phyloP scores from a whole-genome alignment of 495 filamentous ascomycete genomes.

The Aspergillus diversus region DNA sequence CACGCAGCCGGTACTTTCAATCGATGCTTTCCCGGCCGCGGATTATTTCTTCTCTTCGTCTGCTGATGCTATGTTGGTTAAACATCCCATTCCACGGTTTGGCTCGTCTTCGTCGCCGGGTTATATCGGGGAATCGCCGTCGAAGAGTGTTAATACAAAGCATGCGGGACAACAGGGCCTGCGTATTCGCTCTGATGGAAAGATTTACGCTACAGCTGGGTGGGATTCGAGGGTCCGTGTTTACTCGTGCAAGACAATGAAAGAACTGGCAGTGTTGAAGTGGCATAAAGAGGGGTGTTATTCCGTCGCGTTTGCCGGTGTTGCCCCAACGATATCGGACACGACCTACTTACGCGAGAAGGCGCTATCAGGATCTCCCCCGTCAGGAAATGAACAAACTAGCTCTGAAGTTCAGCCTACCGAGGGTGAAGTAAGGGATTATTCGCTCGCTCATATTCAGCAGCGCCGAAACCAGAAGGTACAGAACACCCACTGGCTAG shows the following conservation, averaged over 20 bases:
- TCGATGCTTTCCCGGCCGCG: constrained; percentile 60
- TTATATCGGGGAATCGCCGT: constrained; percentile 39
- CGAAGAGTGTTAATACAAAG: constrained; percentile 71
- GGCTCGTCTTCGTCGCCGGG: constrained; percentile 6
- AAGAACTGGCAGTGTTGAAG: constrained; percentile 90
- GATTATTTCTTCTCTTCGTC: constrained; percentile 79
- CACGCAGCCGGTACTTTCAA: constrained; percentile 82
- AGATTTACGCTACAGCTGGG: constrained; percentile 86
- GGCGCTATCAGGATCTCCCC: not conserved
- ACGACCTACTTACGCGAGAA: not conserved
- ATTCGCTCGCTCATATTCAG: constrained; percentile 55
- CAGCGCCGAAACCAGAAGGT: constrained; percentile 66
- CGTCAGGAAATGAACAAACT: not conserved
- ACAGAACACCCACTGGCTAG: constrained; percentile 82
- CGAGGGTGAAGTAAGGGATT: constrained; percentile 9
- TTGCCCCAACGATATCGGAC: not conserved
- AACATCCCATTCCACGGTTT: constrained; percentile 58
- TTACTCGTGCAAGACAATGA: constrained; percentile 79
- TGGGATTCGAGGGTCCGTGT: constrained; percentile 86
- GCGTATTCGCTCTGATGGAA: constrained; percentile 75
- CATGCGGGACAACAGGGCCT: constrained; percentile 90
- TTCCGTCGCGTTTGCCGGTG: constrained; percentile 73
- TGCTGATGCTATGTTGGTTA: constrained; percentile 72
- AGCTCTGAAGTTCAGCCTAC: constrained; percentile 14
- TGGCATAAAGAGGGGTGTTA: constrained; percentile 95